Evolutionary conservation across 2,329 filamentous ascomycete species (phyloP).

Genomic region (Coccinonectria pachysandricola): DNA sequence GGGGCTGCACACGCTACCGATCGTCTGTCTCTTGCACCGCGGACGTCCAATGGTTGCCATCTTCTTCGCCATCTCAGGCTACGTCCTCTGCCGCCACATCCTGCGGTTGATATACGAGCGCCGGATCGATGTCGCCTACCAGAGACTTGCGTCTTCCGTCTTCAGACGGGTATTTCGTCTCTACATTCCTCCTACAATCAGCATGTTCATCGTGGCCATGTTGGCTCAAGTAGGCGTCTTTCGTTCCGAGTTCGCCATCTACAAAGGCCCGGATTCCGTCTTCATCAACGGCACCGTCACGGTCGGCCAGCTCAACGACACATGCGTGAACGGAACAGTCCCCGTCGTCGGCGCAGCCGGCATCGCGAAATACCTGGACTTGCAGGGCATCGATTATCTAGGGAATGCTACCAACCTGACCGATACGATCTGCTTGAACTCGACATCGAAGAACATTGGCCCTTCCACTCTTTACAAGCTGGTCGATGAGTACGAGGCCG

Average conservation of each 20-base stretch:
- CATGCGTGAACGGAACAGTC: conserved; percentile 20
- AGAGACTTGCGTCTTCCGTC: conserved; percentile 26
- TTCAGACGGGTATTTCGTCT: conserved; percentile 30
- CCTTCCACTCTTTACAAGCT: conserved; percentile 21
- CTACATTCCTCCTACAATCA: conserved; percentile 30
- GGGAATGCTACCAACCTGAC: conserved; percentile 21
- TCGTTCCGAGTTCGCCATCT: conserved; percentile 24
- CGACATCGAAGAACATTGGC: conserved; percentile 18
- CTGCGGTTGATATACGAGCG: conserved; percentile 26
- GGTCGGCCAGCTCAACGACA: conserved; percentile 9
- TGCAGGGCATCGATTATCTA: conserved; percentile 20
- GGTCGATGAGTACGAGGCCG: conserved; percentile 8
- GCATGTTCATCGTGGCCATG: conserved; percentile 29
- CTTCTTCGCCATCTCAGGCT: conserved; percentile 34
- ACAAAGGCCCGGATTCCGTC: conserved; percentile 26
- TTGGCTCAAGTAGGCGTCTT: conserved; percentile 29
- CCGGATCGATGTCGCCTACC: conserved; percentile 25
- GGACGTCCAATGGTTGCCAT: conserved; percentile 32
- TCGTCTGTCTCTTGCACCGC: conserved; percentile 29
- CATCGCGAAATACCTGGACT: conserved; percentile 19
- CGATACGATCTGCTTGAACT: conserved; percentile 24
- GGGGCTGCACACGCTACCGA: conserved; percentile 25
- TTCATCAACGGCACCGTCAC: conserved; percentile 31
- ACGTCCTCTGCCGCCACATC: conserved; percentile 30
- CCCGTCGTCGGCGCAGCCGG: conserved; percentile 17